Evolutionary conservation across 2,329 filamentous ascomycete species (phyloP).

Genomic region (Lecanicillium sp.): DNA sequence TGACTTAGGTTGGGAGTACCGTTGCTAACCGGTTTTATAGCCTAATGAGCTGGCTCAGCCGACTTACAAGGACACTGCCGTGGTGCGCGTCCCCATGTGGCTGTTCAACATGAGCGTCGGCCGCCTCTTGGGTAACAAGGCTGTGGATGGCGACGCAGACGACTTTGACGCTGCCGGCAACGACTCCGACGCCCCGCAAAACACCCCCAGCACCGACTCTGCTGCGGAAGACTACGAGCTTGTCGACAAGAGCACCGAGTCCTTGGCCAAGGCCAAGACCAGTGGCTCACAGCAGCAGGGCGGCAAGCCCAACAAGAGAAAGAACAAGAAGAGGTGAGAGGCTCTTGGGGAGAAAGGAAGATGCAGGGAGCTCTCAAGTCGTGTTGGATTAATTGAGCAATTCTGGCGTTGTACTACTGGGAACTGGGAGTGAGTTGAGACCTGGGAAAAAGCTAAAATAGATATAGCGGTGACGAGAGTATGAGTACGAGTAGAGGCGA

Average conservation of each 20-base stretch:
- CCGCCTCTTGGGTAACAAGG: conserved; percentile 36
- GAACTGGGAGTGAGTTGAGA: too few species aligned
- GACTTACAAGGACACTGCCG: conserved; percentile 71
- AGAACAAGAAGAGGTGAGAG: conserved; percentile 46
- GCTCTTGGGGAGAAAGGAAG: background rate
- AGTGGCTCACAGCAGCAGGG: conserved; percentile 35
- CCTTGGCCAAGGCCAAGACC: conserved; percentile 42
- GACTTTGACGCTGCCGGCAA: conserved; percentile 33
- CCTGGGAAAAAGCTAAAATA: too few species aligned
- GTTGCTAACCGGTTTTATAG: conserved; percentile 34
- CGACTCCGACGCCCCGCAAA: conserved; percentile 42
- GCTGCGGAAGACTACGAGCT: conserved; percentile 55
- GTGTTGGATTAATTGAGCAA: too few species aligned
- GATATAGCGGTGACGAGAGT: too few species aligned
- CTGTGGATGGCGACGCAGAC: conserved; percentile 24
- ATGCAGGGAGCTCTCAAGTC: background rate
- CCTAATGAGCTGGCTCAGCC: conserved; percentile 72
- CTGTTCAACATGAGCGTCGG: conserved; percentile 52
- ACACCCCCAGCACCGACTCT: conserved; percentile 49
- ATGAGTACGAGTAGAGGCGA: too few species aligned
- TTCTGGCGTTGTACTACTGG: too few species aligned
- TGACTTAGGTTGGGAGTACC: background rate
- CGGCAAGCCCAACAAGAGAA: conserved; percentile 43
- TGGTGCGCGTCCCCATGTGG: conserved; percentile 73
- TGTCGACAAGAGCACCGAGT: conserved; percentile 53